Evolutionary conservation across 2,329 filamentous ascomycete genomes (phyloP), one percentile per base, ranked within the genome.

Genomic region (Fusarium sp.): DNA sequence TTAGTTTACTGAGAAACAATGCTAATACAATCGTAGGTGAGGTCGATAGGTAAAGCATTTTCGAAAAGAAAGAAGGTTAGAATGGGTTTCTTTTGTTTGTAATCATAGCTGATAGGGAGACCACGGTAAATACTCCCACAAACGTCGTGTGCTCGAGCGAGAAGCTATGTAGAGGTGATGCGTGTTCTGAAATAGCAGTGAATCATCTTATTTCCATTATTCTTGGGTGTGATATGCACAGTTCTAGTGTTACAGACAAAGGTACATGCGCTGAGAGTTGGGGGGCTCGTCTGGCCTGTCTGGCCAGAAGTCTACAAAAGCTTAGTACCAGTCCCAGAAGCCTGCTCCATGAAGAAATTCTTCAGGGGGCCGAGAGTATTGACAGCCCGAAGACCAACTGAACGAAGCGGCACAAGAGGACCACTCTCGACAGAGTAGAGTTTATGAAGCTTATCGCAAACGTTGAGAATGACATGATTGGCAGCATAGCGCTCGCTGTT

Each of bases 401-500:
- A 95, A 70, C 96, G 88, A 57, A 95, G 85, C 76, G 92, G 92
- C 24, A 98, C 93, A 39, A 98, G 83, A 2, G 95, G 95, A 0
- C 94, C 94, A 69, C 89, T 91, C 28, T 90, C 91, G 2, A 94
- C 90, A n/a, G 92, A 92, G 82, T 98, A 98, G 48, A 98, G 84
- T 85, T 96, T 97, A 83, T 98, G 95, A 76, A 98, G 85, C 84
- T 98, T 96, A 84, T 98, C 96, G 74, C 91, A 94, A 51, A 92
- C 93, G 63, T 90, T 95, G 61, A 95, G 86, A 81, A 97, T 88
- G 69, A 92, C 87, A 73, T 93, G 93, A 82, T 98, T 98, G 45
- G 91, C 89, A 5, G 91, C 89, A 82, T 97, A 99, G 44, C 95
- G 89, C 79, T 96, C 94, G 3, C 89, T 87, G 73, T 91, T 91